Conservation (phyloP, 345 rosid species). For the Camelina hispida region DNA sequence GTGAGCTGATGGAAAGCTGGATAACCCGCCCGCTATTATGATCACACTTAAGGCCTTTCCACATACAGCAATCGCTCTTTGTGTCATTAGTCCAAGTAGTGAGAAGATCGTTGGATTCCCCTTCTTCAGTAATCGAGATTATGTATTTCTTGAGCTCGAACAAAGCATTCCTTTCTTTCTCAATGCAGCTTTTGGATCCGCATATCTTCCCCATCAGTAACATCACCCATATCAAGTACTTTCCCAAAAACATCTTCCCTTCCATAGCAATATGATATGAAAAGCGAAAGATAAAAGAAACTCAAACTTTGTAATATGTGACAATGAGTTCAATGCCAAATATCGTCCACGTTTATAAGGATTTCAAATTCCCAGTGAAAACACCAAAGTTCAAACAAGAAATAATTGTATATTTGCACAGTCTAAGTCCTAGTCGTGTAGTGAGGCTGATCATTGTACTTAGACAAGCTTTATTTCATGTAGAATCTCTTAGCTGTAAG, state of each 20-base stretch:
- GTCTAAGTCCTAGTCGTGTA: too few species aligned
- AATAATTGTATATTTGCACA: too few species aligned
- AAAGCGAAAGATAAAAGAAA: background rate
- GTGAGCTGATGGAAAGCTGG: background rate
- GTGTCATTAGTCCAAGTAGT: slow-evolving; percentile 19
- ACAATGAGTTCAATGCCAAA: too few species aligned
- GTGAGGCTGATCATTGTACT: too few species aligned
- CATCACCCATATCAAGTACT: background rate
- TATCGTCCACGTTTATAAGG: too few species aligned
- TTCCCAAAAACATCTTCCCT: too few species aligned
- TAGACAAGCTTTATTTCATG: too few species aligned
- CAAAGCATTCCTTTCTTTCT: slow-evolving; percentile 8
- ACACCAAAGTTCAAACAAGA: too few species aligned
- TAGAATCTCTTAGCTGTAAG: too few species aligned
- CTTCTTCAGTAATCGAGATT: background rate
- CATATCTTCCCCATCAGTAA: background rate
- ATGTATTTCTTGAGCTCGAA: slow-evolving; percentile 12
- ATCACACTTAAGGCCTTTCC: background rate
- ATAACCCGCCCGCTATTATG: background rate
- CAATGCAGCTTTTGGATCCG: slow-evolving; percentile 5
- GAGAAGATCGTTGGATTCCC: background rate
- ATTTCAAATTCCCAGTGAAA: too few species aligned
- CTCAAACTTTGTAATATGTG: too few species aligned
- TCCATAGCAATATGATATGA: too few species aligned
- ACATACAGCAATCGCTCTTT: slow-evolving; percentile 23